phyloP scores from a whole-genome alignment of 371 early-diverging fungal genomes.

The Mortierella sp. region DNA sequence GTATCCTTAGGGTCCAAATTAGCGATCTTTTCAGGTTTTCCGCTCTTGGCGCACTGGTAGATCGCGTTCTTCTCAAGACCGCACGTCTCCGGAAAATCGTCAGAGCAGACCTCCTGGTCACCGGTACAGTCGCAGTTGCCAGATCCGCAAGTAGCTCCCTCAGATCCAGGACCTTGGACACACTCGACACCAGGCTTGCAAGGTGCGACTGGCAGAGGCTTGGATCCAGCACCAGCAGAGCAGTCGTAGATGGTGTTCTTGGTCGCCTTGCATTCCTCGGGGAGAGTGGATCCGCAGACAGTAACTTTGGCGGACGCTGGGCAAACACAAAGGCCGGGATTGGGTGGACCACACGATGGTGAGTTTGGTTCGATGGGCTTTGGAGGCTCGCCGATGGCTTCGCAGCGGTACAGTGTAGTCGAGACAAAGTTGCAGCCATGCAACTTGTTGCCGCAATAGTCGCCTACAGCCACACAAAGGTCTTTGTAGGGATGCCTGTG shows the following conservation, averaged over 20 bases:
- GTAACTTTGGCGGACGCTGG: not conserved
- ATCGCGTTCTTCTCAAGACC: not conserved
- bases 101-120: conserved; percentile 5
- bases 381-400: conserved; percentile 11
- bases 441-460: conserved; percentile 17
- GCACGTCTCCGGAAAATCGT: not conserved
- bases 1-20: not conserved
- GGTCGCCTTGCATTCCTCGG: conserved; percentile 7
- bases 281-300: conserved; percentile 13
- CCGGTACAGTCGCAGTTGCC: not conserved
- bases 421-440: conserved; percentile 8
- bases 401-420: conserved; percentile 8
- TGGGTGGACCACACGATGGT: not conserved
- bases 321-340: conserved; percentile 2
- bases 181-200: conserved; percentile 9
- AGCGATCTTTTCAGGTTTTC: not conserved
- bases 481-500: conserved; percentile 15
- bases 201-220: not conserved
- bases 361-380: conserved; percentile 8
- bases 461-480: conserved; percentile 18
- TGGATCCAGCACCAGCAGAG: not conserved
- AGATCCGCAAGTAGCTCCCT: not conserved
- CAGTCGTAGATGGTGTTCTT: conserved; percentile 6
- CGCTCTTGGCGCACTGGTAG: conserved; percentile 2
- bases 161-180: not conserved